phyloP scores from a whole-genome alignment of 257 asterid genomes.

The Solanum verrucosum region DNA sequence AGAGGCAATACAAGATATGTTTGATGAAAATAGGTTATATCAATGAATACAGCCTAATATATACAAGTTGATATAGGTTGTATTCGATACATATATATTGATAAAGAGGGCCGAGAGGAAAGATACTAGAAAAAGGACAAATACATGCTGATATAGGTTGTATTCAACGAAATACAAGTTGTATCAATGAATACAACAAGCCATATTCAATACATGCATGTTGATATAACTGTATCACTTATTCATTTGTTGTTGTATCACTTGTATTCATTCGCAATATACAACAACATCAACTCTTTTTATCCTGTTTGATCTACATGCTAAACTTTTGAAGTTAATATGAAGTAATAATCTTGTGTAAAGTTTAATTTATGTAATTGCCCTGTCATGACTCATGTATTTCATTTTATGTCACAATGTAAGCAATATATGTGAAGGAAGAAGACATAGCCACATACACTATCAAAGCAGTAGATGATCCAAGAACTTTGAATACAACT shows the following conservation, averaged over 20 bases:
- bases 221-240: background rate
- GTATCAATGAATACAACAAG: background rate
- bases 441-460: conserved; percentile 50
- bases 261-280: background rate
- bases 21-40: background rate
- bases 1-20: background rate
- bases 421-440: conserved; percentile 50
- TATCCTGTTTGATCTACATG: background rate
- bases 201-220: background rate
- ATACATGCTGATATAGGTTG: background rate
- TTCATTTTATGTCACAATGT: background rate
- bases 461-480: conserved; percentile 60
- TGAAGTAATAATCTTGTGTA: background rate
- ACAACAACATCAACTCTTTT: background rate
- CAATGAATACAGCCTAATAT: background rate
- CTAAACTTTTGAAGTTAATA: background rate
- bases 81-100: background rate
- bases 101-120: background rate
- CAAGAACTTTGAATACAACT: conserved; percentile 53
- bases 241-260: background rate
- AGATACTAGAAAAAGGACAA: background rate
- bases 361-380: background rate
- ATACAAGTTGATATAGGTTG: background rate
- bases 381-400: background rate
- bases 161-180: background rate